Evolutionary conservation across 495 filamentous ascomycete species (phyloP).

Genomic region (Aeminium ludgeri): DNA sequence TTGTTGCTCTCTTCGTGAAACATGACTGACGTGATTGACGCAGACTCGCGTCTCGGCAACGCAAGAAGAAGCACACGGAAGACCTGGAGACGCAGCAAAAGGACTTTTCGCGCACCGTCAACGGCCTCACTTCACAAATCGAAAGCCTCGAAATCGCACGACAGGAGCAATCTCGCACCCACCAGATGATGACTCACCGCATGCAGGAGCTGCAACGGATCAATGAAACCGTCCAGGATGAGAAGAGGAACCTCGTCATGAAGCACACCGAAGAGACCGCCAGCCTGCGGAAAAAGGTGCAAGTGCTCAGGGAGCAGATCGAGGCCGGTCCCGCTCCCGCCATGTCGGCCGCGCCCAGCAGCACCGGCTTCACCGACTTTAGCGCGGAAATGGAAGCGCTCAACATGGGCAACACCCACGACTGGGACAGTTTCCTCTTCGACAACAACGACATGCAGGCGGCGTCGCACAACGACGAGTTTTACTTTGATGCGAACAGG

Average conservation of each 20-base stretch:
- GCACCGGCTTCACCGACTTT: constrained; percentile 45
- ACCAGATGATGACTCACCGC: constrained; percentile 4
- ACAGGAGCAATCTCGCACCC: constrained; percentile 1
- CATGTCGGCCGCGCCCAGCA: constrained; percentile 38
- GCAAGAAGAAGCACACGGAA: constrained; percentile 98
- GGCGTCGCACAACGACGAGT: constrained; percentile 33
- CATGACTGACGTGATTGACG: constrained; percentile 13
- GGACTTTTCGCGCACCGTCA: constrained; percentile 56
- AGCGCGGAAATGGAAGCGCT: constrained; percentile 70
- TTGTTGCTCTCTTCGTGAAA: background rate
- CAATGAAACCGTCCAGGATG: constrained; percentile 57
- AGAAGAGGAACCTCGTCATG: constrained; percentile 84
- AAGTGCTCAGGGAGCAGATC: constrained; percentile 68
- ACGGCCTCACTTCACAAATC: constrained; percentile 64
- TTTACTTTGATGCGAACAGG: constrained; percentile 33
- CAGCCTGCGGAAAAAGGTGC: constrained; percentile 90
- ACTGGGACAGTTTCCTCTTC: constrained; percentile 59
- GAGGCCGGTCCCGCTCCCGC: constrained; percentile 57
- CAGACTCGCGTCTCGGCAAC: constrained; percentile 87
- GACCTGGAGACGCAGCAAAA: constrained; percentile 95
- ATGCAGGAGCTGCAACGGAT: constrained; percentile 36
- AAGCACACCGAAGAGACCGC: constrained; percentile 84
- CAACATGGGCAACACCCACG: constrained; percentile 47
- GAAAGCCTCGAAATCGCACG: constrained; percentile 19
- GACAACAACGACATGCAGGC: constrained; percentile 35